Conservation (phyloP, 805 yeast genomes). For the Wickerhamiella azyma region DNA sequence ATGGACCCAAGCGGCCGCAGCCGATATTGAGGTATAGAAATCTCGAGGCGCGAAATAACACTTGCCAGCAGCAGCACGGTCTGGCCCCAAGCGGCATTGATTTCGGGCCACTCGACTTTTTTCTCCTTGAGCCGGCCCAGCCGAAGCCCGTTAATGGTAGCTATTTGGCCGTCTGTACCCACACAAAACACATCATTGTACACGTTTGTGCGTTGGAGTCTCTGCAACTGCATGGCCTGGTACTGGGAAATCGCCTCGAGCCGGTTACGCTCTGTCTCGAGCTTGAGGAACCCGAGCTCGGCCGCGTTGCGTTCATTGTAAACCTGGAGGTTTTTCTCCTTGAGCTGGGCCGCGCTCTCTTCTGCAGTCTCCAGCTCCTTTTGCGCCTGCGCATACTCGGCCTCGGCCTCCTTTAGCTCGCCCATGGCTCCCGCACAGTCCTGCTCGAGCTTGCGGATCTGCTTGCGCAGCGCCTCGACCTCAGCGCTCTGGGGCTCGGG, state of each 20-base stretch:
- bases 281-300: conserved; percentile 39
- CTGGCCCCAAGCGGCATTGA: conserved; percentile 86
- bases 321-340: conserved; percentile 33
- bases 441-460: conserved; percentile 33
- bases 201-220: conserved; percentile 61
- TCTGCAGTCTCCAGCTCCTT: conserved; percentile 33
- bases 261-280: conserved; percentile 44
- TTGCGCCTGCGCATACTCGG: conserved; percentile 24
- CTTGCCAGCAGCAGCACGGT: conserved; percentile 56
- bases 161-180: conserved; percentile 72
- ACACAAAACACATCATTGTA: conserved; percentile 74
- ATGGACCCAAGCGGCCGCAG: conserved; percentile 74
- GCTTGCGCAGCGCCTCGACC: conserved; percentile 33
- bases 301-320: conserved; percentile 40
- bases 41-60: conserved; percentile 40
- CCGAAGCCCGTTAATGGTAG: conserved; percentile 73
- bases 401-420: conserved; percentile 28
- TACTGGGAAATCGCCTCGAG: conserved; percentile 48
- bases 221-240: conserved; percentile 53
- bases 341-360: conserved; percentile 20
- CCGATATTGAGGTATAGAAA: conserved; percentile 45
- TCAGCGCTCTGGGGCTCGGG: conserved; percentile 34
- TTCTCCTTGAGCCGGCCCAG: conserved; percentile 52
- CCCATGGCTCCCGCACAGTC: conserved; percentile 25
- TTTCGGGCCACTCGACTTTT: conserved; percentile 77